These are phyloP conservation scores for Ceratobasidium sp. DNA, from an alignment of 1,284 basidiomycete genomes.

Conservation along the genomic window DNA sequence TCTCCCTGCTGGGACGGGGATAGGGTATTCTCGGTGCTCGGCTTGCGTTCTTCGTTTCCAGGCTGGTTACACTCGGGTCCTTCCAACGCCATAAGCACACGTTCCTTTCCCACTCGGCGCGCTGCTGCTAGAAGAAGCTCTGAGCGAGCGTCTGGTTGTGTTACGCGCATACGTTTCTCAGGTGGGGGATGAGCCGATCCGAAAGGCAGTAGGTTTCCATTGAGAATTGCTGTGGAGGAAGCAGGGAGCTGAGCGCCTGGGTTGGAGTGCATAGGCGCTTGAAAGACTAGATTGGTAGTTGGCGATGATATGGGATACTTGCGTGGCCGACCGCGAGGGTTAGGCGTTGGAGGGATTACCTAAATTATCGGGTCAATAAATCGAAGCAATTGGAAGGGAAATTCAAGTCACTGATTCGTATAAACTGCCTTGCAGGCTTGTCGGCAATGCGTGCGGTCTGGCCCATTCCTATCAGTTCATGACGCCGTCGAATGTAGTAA, in stretches of 20 bases:
- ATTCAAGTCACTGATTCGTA: not conserved
- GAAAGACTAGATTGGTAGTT: not conserved
- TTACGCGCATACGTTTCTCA: slow-evolving; percentile 26
- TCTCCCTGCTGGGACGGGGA: not conserved
- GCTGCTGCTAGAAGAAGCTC: slow-evolving; percentile 33
- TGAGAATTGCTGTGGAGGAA: slow-evolving; percentile 24
- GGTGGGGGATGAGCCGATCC: slow-evolving; percentile 16
- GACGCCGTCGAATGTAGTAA: not conserved
- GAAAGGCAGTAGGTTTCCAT: not conserved
- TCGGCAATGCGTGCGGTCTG: not conserved
- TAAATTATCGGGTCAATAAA: not conserved
- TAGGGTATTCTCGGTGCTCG: not conserved
- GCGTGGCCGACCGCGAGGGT: slow-evolving; percentile 26
- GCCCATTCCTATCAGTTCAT: not conserved
- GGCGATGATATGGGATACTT: slow-evolving; percentile 34
- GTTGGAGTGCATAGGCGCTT: slow-evolving; percentile 20
- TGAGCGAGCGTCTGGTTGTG: slow-evolving; percentile 33
- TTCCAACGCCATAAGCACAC: slow-evolving; percentile 18
- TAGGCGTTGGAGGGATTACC: slow-evolving; percentile 19
- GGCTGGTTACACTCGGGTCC: not conserved
- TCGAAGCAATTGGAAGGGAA: not conserved
- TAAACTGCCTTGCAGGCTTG: not conserved
- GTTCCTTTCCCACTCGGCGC: slow-evolving; percentile 31
- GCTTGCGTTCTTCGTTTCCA: slow-evolving; percentile 6
- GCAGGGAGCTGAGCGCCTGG: slow-evolving; percentile 22